Conservation (phyloP, 352 stramenopile genomes). For the Phytopythium chamaehyphon region DNA sequence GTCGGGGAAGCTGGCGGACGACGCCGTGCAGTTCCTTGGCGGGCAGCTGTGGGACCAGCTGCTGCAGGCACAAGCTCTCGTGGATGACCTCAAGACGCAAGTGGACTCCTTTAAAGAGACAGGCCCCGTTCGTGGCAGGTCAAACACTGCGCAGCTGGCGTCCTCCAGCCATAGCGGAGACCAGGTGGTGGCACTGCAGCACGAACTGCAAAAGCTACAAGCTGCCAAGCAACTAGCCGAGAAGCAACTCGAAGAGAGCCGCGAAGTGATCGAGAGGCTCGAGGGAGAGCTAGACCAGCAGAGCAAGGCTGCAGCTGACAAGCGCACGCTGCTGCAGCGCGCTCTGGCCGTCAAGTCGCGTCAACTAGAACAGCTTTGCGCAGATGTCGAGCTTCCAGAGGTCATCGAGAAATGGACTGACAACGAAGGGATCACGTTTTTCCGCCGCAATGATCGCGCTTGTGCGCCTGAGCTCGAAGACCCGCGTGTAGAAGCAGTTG, state of each 20-base stretch:
- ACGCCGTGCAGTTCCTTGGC: constrained; percentile 28
- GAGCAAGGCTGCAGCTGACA: constrained; percentile 42
- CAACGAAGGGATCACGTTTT: constrained; percentile 46
- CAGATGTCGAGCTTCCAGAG: constrained; percentile 31
- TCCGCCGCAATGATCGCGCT: constrained; percentile 30
- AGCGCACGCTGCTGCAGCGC: constrained; percentile 31
- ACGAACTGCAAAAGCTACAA: neutral
- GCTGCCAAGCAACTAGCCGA: constrained; percentile 19
- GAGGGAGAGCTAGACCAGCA: constrained; percentile 37
- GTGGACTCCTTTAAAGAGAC: constrained; percentile 10
- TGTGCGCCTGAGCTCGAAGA: constrained; percentile 44
- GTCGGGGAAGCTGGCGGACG: constrained; percentile 21
- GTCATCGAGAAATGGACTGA: constrained; percentile 45
- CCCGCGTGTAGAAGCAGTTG: constrained; percentile 32
- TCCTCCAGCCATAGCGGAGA: neutral
- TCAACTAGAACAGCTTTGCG: constrained; percentile 52
- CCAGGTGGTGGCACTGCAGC: neutral
- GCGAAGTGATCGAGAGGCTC: constrained; percentile 30
- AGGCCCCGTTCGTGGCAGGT: neutral
- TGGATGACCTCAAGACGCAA: constrained; percentile 18
- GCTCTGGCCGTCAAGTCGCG: constrained; percentile 50
- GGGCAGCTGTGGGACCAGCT: too few species aligned
- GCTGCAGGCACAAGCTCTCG: constrained; percentile 24
- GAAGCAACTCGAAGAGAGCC: constrained; percentile 18
- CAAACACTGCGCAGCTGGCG: too few species aligned